phyloP scores from a whole-genome alignment of 148 eudicot genomes.

The Camellia lanceoleosa region DNA sequence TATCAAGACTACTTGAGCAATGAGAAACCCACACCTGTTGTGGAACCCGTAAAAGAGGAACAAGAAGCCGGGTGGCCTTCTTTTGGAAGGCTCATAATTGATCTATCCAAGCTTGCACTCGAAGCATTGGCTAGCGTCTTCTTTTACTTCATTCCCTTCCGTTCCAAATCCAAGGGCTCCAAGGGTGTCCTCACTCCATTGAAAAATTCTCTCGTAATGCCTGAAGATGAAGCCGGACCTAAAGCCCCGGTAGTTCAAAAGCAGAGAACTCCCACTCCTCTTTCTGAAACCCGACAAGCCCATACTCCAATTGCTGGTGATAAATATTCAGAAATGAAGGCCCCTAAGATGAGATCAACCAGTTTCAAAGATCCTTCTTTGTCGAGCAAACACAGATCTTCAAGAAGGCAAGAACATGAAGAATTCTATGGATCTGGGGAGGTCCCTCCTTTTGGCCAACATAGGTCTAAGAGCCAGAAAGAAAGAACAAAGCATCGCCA shows the following conservation, averaged over 20 bases:
- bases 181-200: slow-evolving; percentile 60
- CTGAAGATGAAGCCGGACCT: slow-evolving; percentile 56
- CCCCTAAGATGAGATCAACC: slow-evolving; percentile 54
- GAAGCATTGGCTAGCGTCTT: slow-evolving; percentile 45
- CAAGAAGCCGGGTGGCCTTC: slow-evolving; percentile 80
- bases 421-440: slow-evolving; percentile 78
- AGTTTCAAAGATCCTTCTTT: slow-evolving; percentile 63
- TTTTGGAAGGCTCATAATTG: slow-evolving; percentile 56
- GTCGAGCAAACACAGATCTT: slow-evolving; percentile 72
- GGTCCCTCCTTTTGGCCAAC: slow-evolving; percentile 39
- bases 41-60: slow-evolving; percentile 43
- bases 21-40: slow-evolving; percentile 36
- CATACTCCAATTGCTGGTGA: slow-evolving; percentile 37
- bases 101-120: slow-evolving; percentile 53
- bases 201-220: slow-evolving; percentile 72
- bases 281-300: slow-evolving; percentile 53
- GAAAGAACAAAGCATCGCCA: slow-evolving; percentile 81
- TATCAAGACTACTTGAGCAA: slow-evolving; percentile 33
- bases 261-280: slow-evolving; percentile 63
- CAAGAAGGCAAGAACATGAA: slow-evolving; percentile 72
- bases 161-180: slow-evolving; percentile 25
- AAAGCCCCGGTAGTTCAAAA: slow-evolving; percentile 41
- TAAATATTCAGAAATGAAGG: slow-evolving; percentile 51
- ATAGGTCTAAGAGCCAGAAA: slow-evolving; percentile 67
- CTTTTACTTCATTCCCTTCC: slow-evolving; percentile 44